Base-by-base conservation (phyloP, 768 basidiomycete genomes). In the Tylopilus balloui region DNA sequence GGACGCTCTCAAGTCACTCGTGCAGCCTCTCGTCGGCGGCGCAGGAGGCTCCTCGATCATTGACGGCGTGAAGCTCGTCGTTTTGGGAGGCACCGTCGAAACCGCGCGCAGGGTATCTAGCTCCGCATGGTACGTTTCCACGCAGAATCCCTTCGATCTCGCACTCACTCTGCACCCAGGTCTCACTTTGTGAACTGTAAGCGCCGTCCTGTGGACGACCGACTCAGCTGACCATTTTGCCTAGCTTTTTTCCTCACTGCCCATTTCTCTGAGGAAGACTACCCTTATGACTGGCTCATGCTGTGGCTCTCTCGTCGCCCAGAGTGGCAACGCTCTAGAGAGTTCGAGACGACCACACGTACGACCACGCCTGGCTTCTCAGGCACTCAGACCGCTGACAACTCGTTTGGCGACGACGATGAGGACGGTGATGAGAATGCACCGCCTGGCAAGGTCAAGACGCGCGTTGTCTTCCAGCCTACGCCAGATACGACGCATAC, bases 261-360 rank as follows among this genome's bases (percentile, higher is more conserved):
- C 9, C 86, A 91, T 68, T 92, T 92, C 73, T 86, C 82, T 55
- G 89, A 92, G 70, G 89, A 92, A 67, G 89, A 92, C 63, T 87
- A 87, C 55, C 89, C 88, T 4, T 92, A 90, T 58, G 88, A 92
- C 69, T 92, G 88, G 88, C 77, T 92, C 45, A 91, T 91, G 86
- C 77, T 90, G 27, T 92, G 88, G 88, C 80, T 92, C 42, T 87
- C 87, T 36, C 83, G 87, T 44, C 78, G 86, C 73, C 77, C 88
- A 35, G 88, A 91, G 67, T 91, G 88, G 88, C 88, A 91, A 61
- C 84, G 88, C 32, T 89, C 88, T 8, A 80, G 89, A 48, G 89
- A 92, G 68, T 90, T 92, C 52, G 89, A 92, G 70, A 90, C 88
- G 0, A 92, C 89, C 15, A 91, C 88, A 12, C 80, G 88, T 31